Percentiles rank a stretch among this genome's conserved stretches.
phyloP scores from a whole-genome alignment of 495 filamentous ascomycete genomes.

The Endocarpon pusillum region DNA sequence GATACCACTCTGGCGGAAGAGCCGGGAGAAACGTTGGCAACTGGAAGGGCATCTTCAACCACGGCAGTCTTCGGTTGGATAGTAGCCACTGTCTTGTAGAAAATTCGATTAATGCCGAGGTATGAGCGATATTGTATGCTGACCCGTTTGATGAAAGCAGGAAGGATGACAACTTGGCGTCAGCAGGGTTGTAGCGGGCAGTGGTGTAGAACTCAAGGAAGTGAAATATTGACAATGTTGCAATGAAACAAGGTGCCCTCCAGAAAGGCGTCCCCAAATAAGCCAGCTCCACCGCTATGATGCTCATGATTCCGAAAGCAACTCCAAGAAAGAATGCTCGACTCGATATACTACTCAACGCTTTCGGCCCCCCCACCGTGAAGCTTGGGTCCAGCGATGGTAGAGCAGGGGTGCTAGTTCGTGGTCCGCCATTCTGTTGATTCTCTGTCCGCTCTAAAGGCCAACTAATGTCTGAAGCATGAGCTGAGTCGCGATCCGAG shows the following conservation, averaged over 20 bases:
- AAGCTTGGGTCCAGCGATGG: slow-evolving; percentile 11
- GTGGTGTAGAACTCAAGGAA: slow-evolving; percentile 92
- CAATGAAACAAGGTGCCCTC: slow-evolving; percentile 70
- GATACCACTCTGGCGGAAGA: slow-evolving; percentile 8
- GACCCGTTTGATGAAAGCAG: slow-evolving; percentile 73
- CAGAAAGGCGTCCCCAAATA: slow-evolving; percentile 38
- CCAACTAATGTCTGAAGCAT: no score
- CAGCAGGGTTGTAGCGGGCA: slow-evolving; percentile 59
- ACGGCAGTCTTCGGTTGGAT: no score
- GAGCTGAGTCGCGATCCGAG: no score
- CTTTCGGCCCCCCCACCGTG: slow-evolving; percentile 42
- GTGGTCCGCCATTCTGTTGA: no score
- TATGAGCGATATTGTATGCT: slow-evolving; percentile 71
- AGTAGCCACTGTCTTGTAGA: slow-evolving; percentile 27
- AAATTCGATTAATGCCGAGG: slow-evolving; percentile 46
- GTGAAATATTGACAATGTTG: slow-evolving; percentile 66
- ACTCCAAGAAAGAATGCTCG: slow-evolving; percentile 47
- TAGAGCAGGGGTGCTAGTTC: neutral
- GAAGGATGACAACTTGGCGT: slow-evolving; percentile 58
- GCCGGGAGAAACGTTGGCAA: slow-evolving; percentile 10
- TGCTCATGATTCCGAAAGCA: slow-evolving; percentile 26
- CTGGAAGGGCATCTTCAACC: no score
- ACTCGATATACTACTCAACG: slow-evolving; percentile 62
- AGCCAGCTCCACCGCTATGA: slow-evolving; percentile 24
- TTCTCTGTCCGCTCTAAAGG: no score